phyloP scores from a whole-genome alignment of 306 rosid species.

The Dryas octopetala region DNA sequence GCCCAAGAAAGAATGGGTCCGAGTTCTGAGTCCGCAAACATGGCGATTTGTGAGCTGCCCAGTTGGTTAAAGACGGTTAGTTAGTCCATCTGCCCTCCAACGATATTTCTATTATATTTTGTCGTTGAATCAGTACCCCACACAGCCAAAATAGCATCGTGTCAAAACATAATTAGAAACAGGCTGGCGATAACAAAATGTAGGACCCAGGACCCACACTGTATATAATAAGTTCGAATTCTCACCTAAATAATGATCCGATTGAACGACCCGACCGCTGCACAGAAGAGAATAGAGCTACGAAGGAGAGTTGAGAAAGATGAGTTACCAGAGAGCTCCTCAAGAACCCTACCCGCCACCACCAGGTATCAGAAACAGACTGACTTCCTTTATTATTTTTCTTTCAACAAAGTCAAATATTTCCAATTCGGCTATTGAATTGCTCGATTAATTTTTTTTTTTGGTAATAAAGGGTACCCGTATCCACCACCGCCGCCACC shows the following conservation, averaged over 20 bases:
- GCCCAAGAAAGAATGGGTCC: neutral
- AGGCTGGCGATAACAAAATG: neutral
- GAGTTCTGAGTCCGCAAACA: no score
- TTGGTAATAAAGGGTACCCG: neutral
- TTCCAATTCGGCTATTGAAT: neutral
- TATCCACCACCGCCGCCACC: conserved; percentile 20
- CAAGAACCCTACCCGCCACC: conserved; percentile 55
- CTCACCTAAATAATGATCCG: neutral
- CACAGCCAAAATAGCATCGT: neutral
- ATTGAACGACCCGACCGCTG: neutral
- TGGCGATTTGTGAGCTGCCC: no score
- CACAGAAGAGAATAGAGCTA: neutral
- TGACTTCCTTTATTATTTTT: neutral
- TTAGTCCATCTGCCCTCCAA: neutral
- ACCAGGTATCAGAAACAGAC: neutral
- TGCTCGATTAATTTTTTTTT: neutral
- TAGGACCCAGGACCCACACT: conserved; percentile 19
- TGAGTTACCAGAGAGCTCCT: conserved; percentile 55
- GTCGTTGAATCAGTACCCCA: no score
- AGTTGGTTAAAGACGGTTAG: neutral
- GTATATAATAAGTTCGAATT: neutral
- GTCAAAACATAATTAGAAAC: neutral
- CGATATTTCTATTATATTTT: neutral
- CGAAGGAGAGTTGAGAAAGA: conserved; percentile 17
- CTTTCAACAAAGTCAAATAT: neutral